Evolutionary conservation across 257 asterid genomes (phyloP).

Genomic region (Schizonepeta tenuifolia): DNA sequence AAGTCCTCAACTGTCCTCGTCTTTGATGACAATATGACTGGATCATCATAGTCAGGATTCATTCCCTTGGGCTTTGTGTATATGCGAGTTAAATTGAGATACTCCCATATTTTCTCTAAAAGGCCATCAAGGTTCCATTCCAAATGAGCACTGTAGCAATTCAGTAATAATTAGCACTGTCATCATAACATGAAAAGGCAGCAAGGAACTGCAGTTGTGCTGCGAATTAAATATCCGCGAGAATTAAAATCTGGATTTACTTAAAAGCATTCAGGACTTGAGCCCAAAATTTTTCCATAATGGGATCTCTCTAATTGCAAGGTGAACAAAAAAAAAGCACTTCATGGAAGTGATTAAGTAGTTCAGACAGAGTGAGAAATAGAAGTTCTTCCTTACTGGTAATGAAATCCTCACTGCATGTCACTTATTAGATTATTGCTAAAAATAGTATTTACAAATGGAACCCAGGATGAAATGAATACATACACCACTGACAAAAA

Average conservation of each 20-base stretch:
- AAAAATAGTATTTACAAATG: background rate
- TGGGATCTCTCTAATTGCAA: background rate
- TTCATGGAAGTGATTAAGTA: background rate
- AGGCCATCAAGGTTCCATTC: constrained; percentile 99
- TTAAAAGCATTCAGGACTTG: background rate
- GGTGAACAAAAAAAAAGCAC: background rate
- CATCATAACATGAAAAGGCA: constrained; percentile 2
- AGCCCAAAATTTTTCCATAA: background rate
- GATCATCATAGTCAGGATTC: constrained; percentile 99
- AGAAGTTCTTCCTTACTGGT: background rate
- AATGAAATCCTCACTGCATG: constrained; percentile 3
- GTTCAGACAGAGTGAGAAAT: background rate
- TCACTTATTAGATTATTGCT: background rate
- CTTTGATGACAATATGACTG: constrained; percentile 93
- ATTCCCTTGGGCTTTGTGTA: constrained; percentile 98
- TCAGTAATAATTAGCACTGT: constrained; percentile 3
- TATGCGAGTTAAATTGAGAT: constrained; percentile 89
- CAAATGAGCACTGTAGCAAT: constrained; percentile 79
- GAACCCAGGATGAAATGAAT: constrained; percentile 3
- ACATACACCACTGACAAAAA: background rate
- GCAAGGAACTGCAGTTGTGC: background rate
- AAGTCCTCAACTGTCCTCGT: constrained; percentile 89
- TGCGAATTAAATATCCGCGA: background rate
- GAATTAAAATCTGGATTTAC: background rate
- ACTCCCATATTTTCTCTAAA: constrained; percentile 94